Conservation (phyloP, 2,329 filamentous ascomycete genomes). For the Teratosphaeria epicoccoides region DNA sequence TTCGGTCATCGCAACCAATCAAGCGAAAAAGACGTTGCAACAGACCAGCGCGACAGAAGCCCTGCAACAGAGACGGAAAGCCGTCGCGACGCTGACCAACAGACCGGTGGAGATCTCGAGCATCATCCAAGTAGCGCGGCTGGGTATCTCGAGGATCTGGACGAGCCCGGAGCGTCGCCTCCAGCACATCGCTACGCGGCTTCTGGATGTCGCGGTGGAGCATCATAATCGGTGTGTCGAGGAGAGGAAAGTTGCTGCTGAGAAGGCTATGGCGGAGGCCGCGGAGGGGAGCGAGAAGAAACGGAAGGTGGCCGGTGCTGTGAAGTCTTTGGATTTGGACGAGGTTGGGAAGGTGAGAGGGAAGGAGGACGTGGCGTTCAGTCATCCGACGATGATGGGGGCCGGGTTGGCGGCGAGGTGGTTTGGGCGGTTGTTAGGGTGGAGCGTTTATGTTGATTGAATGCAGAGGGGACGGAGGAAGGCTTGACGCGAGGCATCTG, state of each 20-base stretch:
- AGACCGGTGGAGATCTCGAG: slow-evolving; percentile 16
- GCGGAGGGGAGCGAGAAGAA: background rate
- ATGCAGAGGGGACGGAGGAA: background rate
- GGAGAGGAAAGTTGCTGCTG: background rate
- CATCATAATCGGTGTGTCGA: slow-evolving; percentile 10
- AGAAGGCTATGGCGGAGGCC: background rate
- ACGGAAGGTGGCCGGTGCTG: background rate
- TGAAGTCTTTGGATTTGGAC: background rate
- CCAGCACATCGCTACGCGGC: slow-evolving; percentile 46
- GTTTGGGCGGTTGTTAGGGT: slow-evolving; percentile 44
- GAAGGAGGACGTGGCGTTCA: slow-evolving; percentile 50
- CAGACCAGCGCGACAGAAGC: slow-evolving; percentile 10
- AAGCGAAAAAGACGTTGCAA: slow-evolving; percentile 1
- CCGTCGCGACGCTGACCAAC: slow-evolving; percentile 3
- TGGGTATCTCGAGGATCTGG: slow-evolving; percentile 58
- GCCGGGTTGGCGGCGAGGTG: slow-evolving; percentile 47
- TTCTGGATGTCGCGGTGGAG: slow-evolving; percentile 37
- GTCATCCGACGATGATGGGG: slow-evolving; percentile 55
- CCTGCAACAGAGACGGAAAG: slow-evolving; percentile 15
- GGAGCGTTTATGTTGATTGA: slow-evolving; percentile 40
- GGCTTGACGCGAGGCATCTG: too few relatives aligned
- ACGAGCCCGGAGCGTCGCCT: slow-evolving; percentile 46
- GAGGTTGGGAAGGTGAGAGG: slow-evolving; percentile 31
- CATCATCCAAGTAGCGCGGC: slow-evolving; percentile 32
- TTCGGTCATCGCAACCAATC: slow-evolving; percentile 6